Evolutionary conservation across 2,329 filamentous ascomycete species (phyloP).

Genomic region (Pyricularia pennisetigena): DNA sequence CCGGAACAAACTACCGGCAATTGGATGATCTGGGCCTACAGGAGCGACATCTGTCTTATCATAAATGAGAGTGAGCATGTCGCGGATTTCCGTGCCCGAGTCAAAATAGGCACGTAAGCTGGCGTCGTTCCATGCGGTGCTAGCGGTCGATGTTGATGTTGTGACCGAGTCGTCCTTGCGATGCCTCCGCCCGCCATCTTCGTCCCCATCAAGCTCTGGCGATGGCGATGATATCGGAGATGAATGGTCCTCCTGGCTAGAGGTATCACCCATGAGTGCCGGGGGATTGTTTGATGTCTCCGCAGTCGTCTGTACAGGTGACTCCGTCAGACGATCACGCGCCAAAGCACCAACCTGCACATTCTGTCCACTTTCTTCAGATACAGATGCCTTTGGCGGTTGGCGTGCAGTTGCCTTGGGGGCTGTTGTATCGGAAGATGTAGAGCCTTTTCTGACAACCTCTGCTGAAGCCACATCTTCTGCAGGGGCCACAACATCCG

Average conservation of each 20-base stretch:
- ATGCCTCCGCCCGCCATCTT: slow-evolving; percentile 25
- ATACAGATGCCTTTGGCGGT: slow-evolving; percentile 6
- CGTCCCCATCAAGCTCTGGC: slow-evolving; percentile 44
- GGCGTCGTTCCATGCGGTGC: slow-evolving; percentile 75
- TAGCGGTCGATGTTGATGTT: slow-evolving; percentile 45
- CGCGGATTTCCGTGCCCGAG: slow-evolving; percentile 77
- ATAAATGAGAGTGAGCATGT: slow-evolving; percentile 84
- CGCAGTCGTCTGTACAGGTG: slow-evolving; percentile 55
- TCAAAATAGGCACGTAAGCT: slow-evolving; percentile 85
- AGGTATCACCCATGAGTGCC: slow-evolving; percentile 59
- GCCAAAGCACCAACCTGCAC: slow-evolving; percentile 16
- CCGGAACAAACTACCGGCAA: slow-evolving; percentile 70
- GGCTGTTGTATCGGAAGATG: not conserved
- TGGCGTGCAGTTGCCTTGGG: slow-evolving; percentile 6
- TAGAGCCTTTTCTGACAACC: not conserved
- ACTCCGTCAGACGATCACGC: slow-evolving; percentile 51
- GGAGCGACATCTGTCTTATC: slow-evolving; percentile 79
- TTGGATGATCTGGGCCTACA: slow-evolving; percentile 73
- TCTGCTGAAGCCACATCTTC: not conserved
- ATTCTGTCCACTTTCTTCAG: slow-evolving; percentile 18
- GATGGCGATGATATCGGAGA: slow-evolving; percentile 56
- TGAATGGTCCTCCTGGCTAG: slow-evolving; percentile 54
- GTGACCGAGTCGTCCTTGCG: slow-evolving; percentile 36
- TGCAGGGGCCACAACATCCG: slow-evolving; percentile 15
- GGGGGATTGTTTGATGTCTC: slow-evolving; percentile 42